Evolutionary conservation across 257 asterid genomes (phyloP), one percentile per base, ranked within the genome.

Genomic region (Coffea eugenioides): DNA sequence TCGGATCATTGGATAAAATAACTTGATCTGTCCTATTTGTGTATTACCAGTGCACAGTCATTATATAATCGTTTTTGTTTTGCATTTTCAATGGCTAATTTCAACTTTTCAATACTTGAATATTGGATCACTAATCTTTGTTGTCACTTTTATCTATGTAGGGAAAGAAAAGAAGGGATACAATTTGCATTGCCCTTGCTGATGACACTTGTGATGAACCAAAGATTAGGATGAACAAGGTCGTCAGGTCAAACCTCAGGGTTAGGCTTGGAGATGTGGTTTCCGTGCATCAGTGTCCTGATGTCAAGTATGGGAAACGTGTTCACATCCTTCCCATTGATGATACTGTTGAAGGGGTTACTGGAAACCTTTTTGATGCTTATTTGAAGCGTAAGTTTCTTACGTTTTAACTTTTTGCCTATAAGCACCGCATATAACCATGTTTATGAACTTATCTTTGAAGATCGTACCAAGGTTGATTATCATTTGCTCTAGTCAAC

Each of bases 211-310:
- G 96, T 76, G 97, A 92, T 25, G 93, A 86, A 79, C 94, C 96
- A 62, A 92, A 88, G 89, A 91, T 92, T 59, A 88, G 97, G 71
- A 91, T 92, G 94, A 92, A 92, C 87, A 92, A 92, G 87, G 94
- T 92, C 79, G 94, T 91, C 73, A 86, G 97, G 75, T 83, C 81
- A 79, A 92, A 92, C 87, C 92, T 92, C 56, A 92, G 94, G 90
- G 93, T 92, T 72, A 87, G 96, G 84, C 96, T 92, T n/a, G 97
- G 94, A 65, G 97, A 92, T 82, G 96, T 92, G 76, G 91, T 92
- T 66, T 92, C 97, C 57, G 96, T 92, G 49, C 94, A 91, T 85
- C 97, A 92, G 72, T 92, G 96, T 80, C 90, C 97, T 85, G 97
- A 92, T 79, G 96, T 92, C 81, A 91, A 92, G 82, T 92, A 92